Conservation (phyloP, 768 basidiomycete species). For the Serendipita vermifera region DNA sequence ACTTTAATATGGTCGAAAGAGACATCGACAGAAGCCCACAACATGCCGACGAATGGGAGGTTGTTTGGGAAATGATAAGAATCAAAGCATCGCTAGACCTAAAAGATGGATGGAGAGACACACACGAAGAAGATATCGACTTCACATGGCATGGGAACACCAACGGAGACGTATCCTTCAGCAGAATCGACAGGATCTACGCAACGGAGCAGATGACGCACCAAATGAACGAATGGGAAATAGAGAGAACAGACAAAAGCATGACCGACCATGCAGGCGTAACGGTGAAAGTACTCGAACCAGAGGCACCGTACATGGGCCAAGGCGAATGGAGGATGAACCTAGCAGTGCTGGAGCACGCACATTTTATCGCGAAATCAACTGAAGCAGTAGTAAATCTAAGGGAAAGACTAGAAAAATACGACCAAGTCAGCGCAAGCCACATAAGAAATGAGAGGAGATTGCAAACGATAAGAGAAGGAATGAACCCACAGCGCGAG, state of each 20-base stretch:
- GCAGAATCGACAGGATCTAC: background rate
- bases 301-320: background rate
- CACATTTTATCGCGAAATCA: background rate
- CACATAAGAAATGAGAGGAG: background rate
- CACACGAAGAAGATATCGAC: background rate
- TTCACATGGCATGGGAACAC: background rate
- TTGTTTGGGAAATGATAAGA: background rate
- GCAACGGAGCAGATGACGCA: background rate
- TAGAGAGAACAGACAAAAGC: background rate
- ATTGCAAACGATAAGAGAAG: background rate
- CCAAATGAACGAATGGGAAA: background rate
- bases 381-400: background rate
- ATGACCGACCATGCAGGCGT: background rate
- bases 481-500: background rate
- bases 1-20: slow-evolving; percentile 1
- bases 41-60: background rate
- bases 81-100: background rate
- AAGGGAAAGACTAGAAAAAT: background rate
- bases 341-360: background rate
- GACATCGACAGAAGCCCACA: background rate
- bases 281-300: background rate
- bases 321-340: background rate
- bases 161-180: background rate
- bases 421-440: background rate
- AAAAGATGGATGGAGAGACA: background rate